A percentile compares a stretch with the other conserved stretches of the same genome.
These are phyloP conservation scores for Aspergillus novoparasiticus DNA, from an alignment of 2,329 filamentous ascomycete species.

Conservation along the genomic window DNA sequence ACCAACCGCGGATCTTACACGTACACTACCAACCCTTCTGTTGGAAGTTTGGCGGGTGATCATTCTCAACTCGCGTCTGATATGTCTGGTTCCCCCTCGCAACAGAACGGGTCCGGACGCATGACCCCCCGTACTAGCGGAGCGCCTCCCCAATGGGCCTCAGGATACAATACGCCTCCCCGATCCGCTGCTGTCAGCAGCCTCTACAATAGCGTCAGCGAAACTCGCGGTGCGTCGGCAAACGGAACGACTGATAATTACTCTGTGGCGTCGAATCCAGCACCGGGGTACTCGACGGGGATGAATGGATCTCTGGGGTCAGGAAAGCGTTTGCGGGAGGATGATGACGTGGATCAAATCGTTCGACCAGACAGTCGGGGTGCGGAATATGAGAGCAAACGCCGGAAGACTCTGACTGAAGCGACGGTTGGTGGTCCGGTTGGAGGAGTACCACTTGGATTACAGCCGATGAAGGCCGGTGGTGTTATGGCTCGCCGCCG, in stretches of 20 bases:
- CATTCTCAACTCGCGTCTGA: slow-evolving; percentile 78
- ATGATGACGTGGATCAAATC: slow-evolving; percentile 67
- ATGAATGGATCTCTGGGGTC: slow-evolving; percentile 66
- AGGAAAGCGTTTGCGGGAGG: slow-evolving; percentile 65
- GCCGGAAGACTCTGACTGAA: slow-evolving; percentile 76
- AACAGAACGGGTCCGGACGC: slow-evolving; percentile 78
- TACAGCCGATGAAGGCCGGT: slow-evolving; percentile 49
- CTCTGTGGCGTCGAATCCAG: slow-evolving; percentile 67
- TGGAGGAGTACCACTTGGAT: slow-evolving; percentile 39
- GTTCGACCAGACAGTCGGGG: slow-evolving; percentile 63
- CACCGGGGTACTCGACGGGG: slow-evolving; percentile 52
- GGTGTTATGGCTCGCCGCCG: slow-evolving; percentile 43
- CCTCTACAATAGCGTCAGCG: slow-evolving; percentile 87
- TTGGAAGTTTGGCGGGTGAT: slow-evolving; percentile 69
- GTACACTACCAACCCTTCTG: slow-evolving; percentile 68
- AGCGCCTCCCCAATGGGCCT: slow-evolving; percentile 72
- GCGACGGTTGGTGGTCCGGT: slow-evolving; percentile 51
- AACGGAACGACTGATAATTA: slow-evolving; percentile 74
- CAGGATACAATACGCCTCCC: slow-evolving; percentile 78
- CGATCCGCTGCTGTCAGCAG: slow-evolving; percentile 72
- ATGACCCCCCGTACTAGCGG: slow-evolving; percentile 81
- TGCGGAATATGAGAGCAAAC: slow-evolving; percentile 68
- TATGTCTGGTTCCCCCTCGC: slow-evolving; percentile 77
- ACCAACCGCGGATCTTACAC: slow-evolving; percentile 73
- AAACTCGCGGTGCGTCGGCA: slow-evolving; percentile 65